These are phyloP conservation scores for Rosa rugosa DNA, from an alignment of 306 rosid species.

Conservation along the genomic window DNA sequence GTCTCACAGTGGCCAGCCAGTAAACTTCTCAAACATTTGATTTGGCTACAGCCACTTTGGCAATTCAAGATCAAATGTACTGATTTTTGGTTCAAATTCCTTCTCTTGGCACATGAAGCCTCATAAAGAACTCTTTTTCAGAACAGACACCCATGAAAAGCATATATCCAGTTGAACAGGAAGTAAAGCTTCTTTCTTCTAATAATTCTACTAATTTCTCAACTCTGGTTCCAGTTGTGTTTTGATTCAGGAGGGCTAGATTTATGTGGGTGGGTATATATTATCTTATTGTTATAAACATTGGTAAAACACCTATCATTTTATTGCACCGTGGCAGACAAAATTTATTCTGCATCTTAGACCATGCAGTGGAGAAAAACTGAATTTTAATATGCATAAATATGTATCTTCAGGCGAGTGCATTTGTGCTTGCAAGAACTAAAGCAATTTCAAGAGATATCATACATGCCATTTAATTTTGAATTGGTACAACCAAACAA, in stretches of 20 bases:
- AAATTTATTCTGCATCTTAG: not conserved
- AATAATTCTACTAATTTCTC: not conserved
- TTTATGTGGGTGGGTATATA: too few relatives aligned
- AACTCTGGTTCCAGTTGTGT: not conserved
- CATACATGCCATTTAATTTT: too few relatives aligned
- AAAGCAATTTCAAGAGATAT: too few relatives aligned
- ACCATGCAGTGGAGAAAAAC: not conserved
- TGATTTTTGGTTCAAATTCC: conserved; percentile 15
- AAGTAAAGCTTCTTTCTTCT: too few relatives aligned
- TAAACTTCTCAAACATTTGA: too few relatives aligned
- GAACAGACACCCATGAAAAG: too few relatives aligned
- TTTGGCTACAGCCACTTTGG: too few relatives aligned
- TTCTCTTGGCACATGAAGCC: too few relatives aligned
- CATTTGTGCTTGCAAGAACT: too few relatives aligned
- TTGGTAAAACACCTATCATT: not conserved
- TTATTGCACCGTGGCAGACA: not conserved
- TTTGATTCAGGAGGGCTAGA: not conserved
- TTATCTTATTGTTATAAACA: too few relatives aligned
- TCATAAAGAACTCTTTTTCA: too few relatives aligned
- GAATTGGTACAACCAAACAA: not conserved
- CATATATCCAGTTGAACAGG: too few relatives aligned
- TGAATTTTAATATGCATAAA: not conserved
- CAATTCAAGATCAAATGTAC: not conserved
- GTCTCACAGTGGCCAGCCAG: conserved; percentile 74
- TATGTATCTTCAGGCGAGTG: not conserved